Evolutionary conservation across 495 filamentous ascomycete genomes (phyloP).

Genomic region (Zalerion maritima): DNA sequence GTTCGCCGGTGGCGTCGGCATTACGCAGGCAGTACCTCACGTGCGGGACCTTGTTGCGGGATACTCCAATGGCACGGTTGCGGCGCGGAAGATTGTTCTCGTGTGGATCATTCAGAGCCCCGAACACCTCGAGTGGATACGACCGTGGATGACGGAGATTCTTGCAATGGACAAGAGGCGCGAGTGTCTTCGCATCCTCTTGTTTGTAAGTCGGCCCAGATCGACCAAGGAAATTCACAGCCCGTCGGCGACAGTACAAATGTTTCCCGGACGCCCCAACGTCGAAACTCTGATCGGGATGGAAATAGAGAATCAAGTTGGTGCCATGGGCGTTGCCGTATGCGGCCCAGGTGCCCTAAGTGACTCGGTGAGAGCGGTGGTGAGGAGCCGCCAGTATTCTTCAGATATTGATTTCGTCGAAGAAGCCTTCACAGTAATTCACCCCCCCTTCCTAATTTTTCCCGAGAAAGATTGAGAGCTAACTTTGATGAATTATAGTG

Average conservation of each 20-base stretch:
- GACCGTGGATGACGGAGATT: conserved; percentile 91
- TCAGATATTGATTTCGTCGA: conserved; percentile 78
- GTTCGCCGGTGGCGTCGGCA: conserved; percentile 77
- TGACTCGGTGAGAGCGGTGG: conserved; percentile 69
- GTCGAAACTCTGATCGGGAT: conserved; percentile 58
- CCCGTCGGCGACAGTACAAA: conserved; percentile 70
- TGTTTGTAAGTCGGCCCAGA: conserved; percentile 80
- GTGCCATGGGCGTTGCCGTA: conserved; percentile 71
- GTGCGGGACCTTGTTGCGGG: conserved; percentile 60
- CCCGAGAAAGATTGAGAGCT: no score
- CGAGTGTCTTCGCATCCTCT: conserved; percentile 67
- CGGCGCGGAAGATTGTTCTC: conserved; percentile 65
- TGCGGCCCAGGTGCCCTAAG: conserved; percentile 84
- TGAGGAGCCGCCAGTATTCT: conserved; percentile 47
- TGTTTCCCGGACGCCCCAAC: conserved; percentile 59
- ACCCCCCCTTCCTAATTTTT: no score
- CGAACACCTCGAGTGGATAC: conserved; percentile 85
- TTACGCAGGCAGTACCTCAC: conserved; percentile 74
- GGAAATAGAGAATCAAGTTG: conserved; percentile 61
- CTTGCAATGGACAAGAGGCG: conserved; percentile 68
- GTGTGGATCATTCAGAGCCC: conserved; percentile 84
- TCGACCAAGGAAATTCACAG: conserved; percentile 67
- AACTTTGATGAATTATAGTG: no score
- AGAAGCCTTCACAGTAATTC: no score
- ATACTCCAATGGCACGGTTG: conserved; percentile 51